Evolutionary conservation across 768 basidiomycete species (phyloP).

Genomic region (Hygrophorus russula): DNA sequence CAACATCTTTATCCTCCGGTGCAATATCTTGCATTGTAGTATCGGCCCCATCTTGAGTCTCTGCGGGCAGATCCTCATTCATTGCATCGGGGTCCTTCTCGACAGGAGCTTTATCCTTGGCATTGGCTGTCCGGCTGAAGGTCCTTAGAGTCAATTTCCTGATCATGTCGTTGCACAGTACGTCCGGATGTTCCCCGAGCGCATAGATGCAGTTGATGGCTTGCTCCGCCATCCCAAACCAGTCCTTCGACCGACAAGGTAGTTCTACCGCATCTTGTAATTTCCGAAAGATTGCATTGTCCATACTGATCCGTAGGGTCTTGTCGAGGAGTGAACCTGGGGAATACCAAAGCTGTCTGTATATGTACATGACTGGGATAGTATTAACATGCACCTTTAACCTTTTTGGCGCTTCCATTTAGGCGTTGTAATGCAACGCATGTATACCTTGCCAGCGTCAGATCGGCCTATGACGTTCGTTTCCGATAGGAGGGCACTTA

Average conservation of each 20-base stretch:
- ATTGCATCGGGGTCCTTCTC: conserved; percentile 32
- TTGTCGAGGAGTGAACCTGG: conserved; percentile 83
- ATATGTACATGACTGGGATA: not conserved
- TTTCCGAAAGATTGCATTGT: conserved; percentile 73
- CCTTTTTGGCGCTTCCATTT: conserved; percentile 91
- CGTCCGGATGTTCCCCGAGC: conserved; percentile 87
- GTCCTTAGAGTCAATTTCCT: conserved; percentile 69
- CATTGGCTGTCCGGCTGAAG: conserved; percentile 34
- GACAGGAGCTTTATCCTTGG: conserved; percentile 10
- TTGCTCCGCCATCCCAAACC: conserved; percentile 97
- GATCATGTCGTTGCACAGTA: conserved; percentile 70
- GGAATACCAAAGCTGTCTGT: conserved; percentile 3
- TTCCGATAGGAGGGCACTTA: too few relatives aligned
- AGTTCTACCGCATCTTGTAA: conserved; percentile 73
- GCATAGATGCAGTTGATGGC: conserved; percentile 94
- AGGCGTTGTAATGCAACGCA: conserved; percentile 88
- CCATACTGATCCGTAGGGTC: conserved; percentile 78
- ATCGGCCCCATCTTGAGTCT: conserved; percentile 20
- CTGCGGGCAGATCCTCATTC: conserved; percentile 40
- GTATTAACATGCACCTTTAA: conserved; percentile 59
- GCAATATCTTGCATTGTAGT: conserved; percentile 16
- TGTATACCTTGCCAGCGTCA: conserved; percentile 86
- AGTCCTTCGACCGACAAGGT: conserved; percentile 78
- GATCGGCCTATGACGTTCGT: conserved; percentile 47
- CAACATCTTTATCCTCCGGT: conserved; percentile 36